A percentile compares a stretch with the other conserved stretches of the same genome.
These are phyloP conservation scores for Domatiomyces globalis DNA, from an alignment of 2,329 filamentous ascomycete genomes.

Conservation along the genomic window DNA sequence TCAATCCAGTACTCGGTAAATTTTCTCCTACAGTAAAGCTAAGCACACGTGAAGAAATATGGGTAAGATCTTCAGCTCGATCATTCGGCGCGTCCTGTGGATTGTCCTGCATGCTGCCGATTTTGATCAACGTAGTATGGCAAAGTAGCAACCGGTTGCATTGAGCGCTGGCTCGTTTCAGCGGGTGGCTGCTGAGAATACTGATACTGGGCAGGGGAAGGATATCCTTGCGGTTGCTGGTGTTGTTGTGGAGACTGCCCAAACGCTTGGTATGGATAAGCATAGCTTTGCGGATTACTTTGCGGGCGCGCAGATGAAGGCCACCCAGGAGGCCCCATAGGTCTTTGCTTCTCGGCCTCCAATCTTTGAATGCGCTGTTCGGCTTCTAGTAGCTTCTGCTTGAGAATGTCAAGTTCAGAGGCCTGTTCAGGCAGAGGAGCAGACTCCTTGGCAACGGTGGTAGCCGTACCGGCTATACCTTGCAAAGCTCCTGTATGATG, in stretches of 20 bases:
- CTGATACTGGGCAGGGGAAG: slow-evolving; percentile 1
- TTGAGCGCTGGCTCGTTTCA: too few relatives aligned
- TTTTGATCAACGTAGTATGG: neutral
- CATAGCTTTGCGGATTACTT: neutral
- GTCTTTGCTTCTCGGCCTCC: slow-evolving; percentile 9
- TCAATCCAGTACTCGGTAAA: too few relatives aligned
- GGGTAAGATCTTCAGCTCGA: neutral
- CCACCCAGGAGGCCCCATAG: slow-evolving; percentile 2
- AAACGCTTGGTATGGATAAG: neutral
- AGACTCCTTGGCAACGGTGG: neutral
- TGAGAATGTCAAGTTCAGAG: slow-evolving; percentile 9
- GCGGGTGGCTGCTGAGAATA: neutral
- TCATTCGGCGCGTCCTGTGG: too few relatives aligned
- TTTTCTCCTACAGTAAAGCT: too few relatives aligned
- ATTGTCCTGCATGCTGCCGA: neutral
- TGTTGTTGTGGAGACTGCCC: neutral
- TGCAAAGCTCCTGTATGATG: neutral
- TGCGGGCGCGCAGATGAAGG: slow-evolving; percentile 1
- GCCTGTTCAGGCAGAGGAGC: neutral
- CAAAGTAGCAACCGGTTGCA: neutral
- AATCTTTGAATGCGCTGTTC: slow-evolving; percentile 10
- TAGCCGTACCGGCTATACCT: neutral
- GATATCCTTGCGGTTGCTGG: neutral
- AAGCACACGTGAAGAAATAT: neutral
- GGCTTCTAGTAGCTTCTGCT: slow-evolving; percentile 8